These are phyloP conservation scores for Pugionium dolabratum DNA, from an alignment of 345 rosid genomes.

Conservation along the genomic window DNA sequence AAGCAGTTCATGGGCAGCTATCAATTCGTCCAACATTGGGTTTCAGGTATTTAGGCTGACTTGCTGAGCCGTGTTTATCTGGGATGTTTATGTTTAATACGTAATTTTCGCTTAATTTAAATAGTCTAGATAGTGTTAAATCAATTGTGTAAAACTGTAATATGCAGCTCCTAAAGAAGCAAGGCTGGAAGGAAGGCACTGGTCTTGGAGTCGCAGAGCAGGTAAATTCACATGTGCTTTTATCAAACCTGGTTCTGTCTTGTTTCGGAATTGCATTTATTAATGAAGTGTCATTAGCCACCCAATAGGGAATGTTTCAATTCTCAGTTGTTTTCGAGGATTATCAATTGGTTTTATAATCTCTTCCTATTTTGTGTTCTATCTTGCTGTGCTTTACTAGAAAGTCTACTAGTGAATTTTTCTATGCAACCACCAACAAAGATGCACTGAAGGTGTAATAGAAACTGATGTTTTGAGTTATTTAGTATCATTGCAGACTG, in stretches of 20 bases:
- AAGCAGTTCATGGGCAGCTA: constrained; percentile 48
- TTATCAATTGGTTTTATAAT: background rate
- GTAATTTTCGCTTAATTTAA: background rate
- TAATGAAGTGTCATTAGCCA: background rate
- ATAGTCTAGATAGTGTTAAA: background rate
- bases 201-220: constrained; percentile 85
- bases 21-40: constrained; percentile 68
- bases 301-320: constrained; percentile 4
- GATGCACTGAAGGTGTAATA: background rate
- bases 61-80: background rate
- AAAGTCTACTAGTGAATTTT: background rate
- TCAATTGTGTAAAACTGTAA: background rate
- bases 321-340: background rate
- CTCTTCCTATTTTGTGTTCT: background rate
- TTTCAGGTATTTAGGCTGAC: constrained; percentile 52
- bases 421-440: background rate
- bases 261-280: background rate
- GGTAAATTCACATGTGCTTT: constrained; percentile 40
- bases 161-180: constrained; percentile 81
- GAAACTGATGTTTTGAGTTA: background rate
- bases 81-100: background rate
- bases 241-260: constrained; percentile 11
- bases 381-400: constrained; percentile 5
- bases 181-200: constrained; percentile 95
- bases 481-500: background rate